These are phyloP conservation scores for Mortierella hygrophila DNA, from an alignment of 192 early-diverging fungal species.

Conservation along the genomic window DNA sequence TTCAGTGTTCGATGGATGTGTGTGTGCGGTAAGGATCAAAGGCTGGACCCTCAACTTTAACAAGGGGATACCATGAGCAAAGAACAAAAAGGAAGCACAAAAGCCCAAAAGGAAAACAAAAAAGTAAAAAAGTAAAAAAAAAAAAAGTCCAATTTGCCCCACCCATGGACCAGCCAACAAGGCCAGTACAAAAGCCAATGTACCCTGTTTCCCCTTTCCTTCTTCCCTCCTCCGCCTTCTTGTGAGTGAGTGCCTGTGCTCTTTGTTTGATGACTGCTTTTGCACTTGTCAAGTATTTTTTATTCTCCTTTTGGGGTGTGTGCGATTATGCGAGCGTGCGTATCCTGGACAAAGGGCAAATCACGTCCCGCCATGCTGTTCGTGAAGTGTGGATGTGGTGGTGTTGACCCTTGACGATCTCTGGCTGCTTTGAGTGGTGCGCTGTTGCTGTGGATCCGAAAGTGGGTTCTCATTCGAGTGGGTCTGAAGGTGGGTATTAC, in stretches of 20 bases:
- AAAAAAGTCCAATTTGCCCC: no score
- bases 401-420: conserved; percentile 4
- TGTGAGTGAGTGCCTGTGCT: background rate
- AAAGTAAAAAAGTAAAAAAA: background rate
- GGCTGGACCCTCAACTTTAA: background rate
- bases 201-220: no score
- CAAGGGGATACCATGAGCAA: background rate
- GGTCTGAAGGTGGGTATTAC: background rate
- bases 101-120: background rate
- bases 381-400: background rate
- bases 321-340: background rate
- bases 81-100: background rate
- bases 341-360: no score
- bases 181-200: no score
- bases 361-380: background rate
- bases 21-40: background rate
- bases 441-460: background rate
- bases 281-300: background rate
- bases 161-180: no score
- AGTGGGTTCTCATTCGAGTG: background rate
- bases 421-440: background rate
- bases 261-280: background rate
- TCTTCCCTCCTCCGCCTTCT: background rate
- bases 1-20: background rate
- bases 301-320: background rate